Evolutionary conservation across 1,284 basidiomycete genomes (phyloP).

Genomic region (Fistulina hepatica): DNA sequence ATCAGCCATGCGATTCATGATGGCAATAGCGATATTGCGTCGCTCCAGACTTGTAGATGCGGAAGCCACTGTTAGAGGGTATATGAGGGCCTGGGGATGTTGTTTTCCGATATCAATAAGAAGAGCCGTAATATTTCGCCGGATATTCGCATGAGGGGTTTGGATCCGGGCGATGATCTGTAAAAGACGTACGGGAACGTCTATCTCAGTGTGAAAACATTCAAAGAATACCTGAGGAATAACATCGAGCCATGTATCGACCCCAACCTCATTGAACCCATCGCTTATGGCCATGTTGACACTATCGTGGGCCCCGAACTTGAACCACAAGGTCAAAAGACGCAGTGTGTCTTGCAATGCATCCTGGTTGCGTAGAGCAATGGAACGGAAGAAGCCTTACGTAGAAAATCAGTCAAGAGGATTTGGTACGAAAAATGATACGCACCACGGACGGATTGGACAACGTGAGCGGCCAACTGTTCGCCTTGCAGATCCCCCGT

Average conservation of each 20-base stretch:
- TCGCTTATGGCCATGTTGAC: conserved; percentile 85
- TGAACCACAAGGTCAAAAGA: conserved; percentile 96
- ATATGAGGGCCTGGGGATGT: conserved; percentile 96
- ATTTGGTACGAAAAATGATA: conserved; percentile 1
- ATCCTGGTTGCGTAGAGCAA: conserved; percentile 83
- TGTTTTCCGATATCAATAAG: conserved; percentile 91
- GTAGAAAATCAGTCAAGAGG: conserved; percentile 1
- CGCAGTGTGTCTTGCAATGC: conserved; percentile 93
- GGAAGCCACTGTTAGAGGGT: conserved; percentile 95
- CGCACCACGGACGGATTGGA: conserved; percentile 87
- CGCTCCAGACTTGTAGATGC: conserved; percentile 86
- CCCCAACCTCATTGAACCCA: conserved; percentile 84
- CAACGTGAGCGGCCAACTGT: conserved; percentile 77
- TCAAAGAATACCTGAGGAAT: conserved; percentile 76
- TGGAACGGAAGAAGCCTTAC: conserved; percentile 97
- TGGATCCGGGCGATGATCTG: conserved; percentile 98
- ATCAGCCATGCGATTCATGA: conserved; percentile 92
- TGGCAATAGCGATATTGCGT: conserved; percentile 74
- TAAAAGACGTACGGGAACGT: background rate
- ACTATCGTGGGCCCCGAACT: conserved; percentile 87
- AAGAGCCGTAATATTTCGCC: conserved; percentile 83
- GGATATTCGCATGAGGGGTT: conserved; percentile 82
- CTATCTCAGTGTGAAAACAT: no score
- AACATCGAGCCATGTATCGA: conserved; percentile 98
- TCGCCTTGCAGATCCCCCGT: conserved; percentile 58